These are phyloP conservation scores for Calonectria pteridis DNA, from an alignment of 2,329 filamentous ascomycete genomes.

Conservation along the genomic window DNA sequence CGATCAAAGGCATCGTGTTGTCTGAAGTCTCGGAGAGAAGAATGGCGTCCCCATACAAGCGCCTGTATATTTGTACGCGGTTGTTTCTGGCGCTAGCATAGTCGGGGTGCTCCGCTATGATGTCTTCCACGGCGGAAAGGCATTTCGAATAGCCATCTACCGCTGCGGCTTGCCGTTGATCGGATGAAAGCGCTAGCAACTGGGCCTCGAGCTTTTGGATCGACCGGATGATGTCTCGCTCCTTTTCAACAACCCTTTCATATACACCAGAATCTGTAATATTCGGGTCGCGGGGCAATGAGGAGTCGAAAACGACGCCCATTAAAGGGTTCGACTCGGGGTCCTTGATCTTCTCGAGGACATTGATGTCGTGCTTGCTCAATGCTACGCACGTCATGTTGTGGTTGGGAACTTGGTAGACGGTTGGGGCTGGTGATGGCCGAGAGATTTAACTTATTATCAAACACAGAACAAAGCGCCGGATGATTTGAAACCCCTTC, in stretches of 20 bases:
- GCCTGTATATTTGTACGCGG: conserved; percentile 74
- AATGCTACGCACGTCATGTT: conserved; percentile 64
- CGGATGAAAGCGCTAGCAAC: conserved; percentile 57
- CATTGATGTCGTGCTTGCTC: conserved; percentile 69
- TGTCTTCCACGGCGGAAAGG: conserved; percentile 62
- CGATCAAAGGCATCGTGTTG: conserved; percentile 57
- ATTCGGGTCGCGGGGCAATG: conserved; percentile 69
- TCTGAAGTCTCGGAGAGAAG: conserved; percentile 57
- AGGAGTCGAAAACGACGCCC: conserved; percentile 66
- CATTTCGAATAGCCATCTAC: conserved; percentile 61
- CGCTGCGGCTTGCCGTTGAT: conserved; percentile 52
- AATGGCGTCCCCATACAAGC: conserved; percentile 72
- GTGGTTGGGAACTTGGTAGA: conserved; percentile 26
- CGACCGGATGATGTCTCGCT: conserved; percentile 65
- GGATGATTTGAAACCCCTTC: background rate
- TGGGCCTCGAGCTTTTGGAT: conserved; percentile 69
- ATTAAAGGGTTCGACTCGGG: conserved; percentile 71
- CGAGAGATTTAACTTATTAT: background rate
- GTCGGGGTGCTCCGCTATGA: conserved; percentile 69
- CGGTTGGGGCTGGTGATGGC: background rate
- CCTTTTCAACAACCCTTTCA: conserved; percentile 61
- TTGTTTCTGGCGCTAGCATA: conserved; percentile 84
- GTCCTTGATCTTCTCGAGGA: conserved; percentile 76
- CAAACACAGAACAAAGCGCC: background rate
- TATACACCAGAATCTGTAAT: conserved; percentile 65